These are phyloP conservation scores for Tephrocybe sp. DNA, from an alignment of 768 basidiomycete genomes.

Conservation along the genomic window DNA sequence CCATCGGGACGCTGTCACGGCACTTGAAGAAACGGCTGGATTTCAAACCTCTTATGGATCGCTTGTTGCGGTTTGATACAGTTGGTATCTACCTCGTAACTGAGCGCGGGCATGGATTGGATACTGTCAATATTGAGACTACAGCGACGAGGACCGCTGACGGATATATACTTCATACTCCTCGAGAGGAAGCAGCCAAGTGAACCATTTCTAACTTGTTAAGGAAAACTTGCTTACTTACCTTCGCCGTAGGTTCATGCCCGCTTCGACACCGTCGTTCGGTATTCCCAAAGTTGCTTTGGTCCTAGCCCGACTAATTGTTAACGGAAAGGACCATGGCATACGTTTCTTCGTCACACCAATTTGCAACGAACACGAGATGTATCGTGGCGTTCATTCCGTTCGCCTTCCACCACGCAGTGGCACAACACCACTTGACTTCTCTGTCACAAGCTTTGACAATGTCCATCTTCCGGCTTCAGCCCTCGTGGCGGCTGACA, in stretches of 20 bases:
- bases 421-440: constrained; percentile 55
- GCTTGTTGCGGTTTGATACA: constrained; percentile 50
- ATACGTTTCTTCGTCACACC: constrained; percentile 56
- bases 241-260: constrained; percentile 49
- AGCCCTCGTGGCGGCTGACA: constrained; percentile 48
- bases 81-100: constrained; percentile 54
- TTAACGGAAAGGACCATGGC: constrained; percentile 50
- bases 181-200: constrained; percentile 60
- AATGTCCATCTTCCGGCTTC: constrained; percentile 50
- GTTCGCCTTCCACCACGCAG: constrained; percentile 50
- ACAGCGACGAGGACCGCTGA: constrained; percentile 50
- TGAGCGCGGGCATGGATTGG: constrained; percentile 59
- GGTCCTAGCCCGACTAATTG: constrained; percentile 56
- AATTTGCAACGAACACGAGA: constrained; percentile 51
- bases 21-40: constrained; percentile 50
- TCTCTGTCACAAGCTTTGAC: constrained; percentile 56
- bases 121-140: constrained; percentile 61
- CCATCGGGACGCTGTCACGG: constrained; percentile 54
- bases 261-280: constrained; percentile 53
- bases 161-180: constrained; percentile 57
- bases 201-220: constrained; percentile 24
- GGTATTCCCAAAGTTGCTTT: constrained; percentile 53
- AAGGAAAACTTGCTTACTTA: constrained; percentile 2
- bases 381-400: constrained; percentile 53
- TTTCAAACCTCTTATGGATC: constrained; percentile 45